phyloP scores from a whole-genome alignment of 768 basidiomycete species.

The Kondoa subrosea region DNA sequence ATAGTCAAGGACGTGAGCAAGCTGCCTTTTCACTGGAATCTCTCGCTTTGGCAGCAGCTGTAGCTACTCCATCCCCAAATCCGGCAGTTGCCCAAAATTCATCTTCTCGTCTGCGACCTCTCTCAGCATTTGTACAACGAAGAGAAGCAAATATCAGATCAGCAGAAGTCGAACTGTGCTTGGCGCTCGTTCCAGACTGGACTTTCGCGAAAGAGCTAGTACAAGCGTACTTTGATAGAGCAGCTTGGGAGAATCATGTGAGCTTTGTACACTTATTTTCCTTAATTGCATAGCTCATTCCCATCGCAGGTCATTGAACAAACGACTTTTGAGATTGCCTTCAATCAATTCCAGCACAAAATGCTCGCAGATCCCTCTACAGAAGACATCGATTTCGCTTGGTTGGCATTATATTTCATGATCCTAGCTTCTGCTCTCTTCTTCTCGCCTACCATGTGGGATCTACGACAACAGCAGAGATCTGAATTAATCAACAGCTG shows the following conservation, averaged over 20 bases:
- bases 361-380: not conserved
- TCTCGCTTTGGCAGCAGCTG: not conserved
- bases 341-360: not conserved
- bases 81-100: too few species aligned
- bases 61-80: not conserved
- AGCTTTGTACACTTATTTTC: not conserved
- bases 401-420: not conserved
- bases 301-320: not conserved
- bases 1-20: not conserved
- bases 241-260: not conserved
- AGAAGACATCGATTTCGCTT: not conserved
- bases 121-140: not conserved
- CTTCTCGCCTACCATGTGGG: not conserved
- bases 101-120: not conserved
- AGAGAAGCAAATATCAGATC: not conserved
- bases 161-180: not conserved
- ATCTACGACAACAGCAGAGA: not conserved
- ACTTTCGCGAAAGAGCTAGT: not conserved
- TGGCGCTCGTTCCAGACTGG: not conserved
- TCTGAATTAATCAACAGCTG: slow-evolving; percentile 1
- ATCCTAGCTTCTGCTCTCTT: not conserved
- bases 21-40: slow-evolving; percentile 4
- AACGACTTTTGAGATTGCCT: not conserved
- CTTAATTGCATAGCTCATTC: not conserved
- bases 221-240: not conserved